These are phyloP conservation scores for Alternaria consortialis DNA, from an alignment of 2,329 filamentous ascomycete genomes.

Conservation along the genomic window DNA sequence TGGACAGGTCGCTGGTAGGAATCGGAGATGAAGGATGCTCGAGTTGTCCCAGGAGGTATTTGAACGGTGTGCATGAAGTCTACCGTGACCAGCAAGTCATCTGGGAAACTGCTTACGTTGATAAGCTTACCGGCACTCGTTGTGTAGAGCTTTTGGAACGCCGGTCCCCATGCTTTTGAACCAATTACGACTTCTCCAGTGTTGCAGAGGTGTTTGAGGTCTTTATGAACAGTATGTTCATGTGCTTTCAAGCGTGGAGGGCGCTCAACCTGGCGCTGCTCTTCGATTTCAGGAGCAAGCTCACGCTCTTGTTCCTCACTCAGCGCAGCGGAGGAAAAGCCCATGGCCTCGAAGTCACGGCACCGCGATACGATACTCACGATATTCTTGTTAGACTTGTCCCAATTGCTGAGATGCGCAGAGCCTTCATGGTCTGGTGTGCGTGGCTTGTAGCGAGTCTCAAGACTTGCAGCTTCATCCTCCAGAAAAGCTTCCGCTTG, in stretches of 20 bases:
- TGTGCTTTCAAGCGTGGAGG: constrained; percentile 54
- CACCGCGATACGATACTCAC: constrained; percentile 30
- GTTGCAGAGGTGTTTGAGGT: constrained; percentile 55
- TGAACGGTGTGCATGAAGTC: constrained; percentile 63
- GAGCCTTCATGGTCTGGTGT: background rate
- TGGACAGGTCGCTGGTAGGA: constrained; percentile 63
- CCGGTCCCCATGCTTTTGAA: constrained; percentile 53
- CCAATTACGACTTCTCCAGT: constrained; percentile 43
- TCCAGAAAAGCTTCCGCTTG: constrained; percentile 62
- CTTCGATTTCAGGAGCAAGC: constrained; percentile 69
- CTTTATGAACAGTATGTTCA: constrained; percentile 55
- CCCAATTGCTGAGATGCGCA: constrained; percentile 15
- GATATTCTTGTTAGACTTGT: constrained; percentile 29
- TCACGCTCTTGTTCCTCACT: constrained; percentile 76
- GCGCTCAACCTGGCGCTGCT: constrained; percentile 65
- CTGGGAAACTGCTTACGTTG: constrained; percentile 49
- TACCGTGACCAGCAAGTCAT: constrained; percentile 56
- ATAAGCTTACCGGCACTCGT: constrained; percentile 55
- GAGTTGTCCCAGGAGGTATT: constrained; percentile 8
- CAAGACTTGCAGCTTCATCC: constrained; percentile 62
- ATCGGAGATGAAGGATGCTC: constrained; percentile 1
- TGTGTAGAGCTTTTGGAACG: constrained; percentile 56
- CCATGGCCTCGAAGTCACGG: constrained; percentile 36
- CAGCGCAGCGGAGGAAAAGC: constrained; percentile 53
- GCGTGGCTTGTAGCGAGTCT: constrained; percentile 61